Conservation (phyloP, 164 flowering plant genomes). For the Vitis vinifera region DNA sequence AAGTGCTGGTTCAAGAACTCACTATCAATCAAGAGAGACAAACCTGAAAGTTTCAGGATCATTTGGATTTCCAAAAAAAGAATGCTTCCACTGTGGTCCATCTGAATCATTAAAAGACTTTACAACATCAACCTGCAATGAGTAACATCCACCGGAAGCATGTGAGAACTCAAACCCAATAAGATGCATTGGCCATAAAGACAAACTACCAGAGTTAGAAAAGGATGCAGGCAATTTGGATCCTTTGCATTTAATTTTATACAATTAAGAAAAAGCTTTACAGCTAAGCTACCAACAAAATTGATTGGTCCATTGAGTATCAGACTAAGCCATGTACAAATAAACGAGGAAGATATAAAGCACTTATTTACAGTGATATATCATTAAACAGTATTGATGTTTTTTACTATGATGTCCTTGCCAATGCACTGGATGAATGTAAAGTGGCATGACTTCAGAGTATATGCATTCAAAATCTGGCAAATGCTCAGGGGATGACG, state of each 20-base stretch:
- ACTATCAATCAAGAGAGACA: slow-evolving; percentile 13
- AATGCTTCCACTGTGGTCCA: slow-evolving; percentile 94
- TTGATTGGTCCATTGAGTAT: not conserved
- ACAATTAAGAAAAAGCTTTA: not conserved
- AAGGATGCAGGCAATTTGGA: not conserved
- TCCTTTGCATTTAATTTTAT: not conserved
- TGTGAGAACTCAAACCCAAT: not conserved
- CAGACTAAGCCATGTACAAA: not conserved
- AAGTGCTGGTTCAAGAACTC: slow-evolving; percentile 1
- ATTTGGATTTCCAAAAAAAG: slow-evolving; percentile 97
- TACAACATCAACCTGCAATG: slow-evolving; percentile 71
- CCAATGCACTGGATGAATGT: too few species aligned
- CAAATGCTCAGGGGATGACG: too few species aligned
- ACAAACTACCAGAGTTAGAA: not conserved
- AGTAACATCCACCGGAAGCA: slow-evolving; percentile 4
- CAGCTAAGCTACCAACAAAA: not conserved
- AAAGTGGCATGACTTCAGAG: too few species aligned
- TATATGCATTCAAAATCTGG: too few species aligned
- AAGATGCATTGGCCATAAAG: slow-evolving; percentile 1
- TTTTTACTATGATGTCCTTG: not conserved
- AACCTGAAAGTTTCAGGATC: slow-evolving; percentile 98
- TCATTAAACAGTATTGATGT: not conserved
- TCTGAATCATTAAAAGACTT: slow-evolving; percentile 82
- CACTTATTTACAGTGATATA: not conserved
- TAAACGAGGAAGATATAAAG: not conserved